A percentile compares a stretch with the other conserved stretches of the same genome.
Conservation (phyloP, 768 basidiomycete species). For the Sporobolomyces phaffii region DNA sequence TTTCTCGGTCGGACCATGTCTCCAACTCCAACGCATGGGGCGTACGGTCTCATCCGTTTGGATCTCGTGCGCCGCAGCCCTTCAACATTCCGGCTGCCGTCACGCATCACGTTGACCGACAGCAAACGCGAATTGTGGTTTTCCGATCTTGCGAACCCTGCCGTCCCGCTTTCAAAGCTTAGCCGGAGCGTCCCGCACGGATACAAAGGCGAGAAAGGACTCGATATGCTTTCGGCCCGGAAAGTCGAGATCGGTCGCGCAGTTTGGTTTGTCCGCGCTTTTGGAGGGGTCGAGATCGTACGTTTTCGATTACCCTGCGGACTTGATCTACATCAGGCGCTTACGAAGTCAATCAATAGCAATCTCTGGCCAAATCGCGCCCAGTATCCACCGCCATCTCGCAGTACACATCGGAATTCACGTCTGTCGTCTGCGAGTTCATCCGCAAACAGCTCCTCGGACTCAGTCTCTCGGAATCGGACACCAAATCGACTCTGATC, state of each 20-base stretch:
- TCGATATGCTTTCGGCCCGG: constrained; percentile 39
- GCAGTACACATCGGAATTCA: constrained; percentile 41
- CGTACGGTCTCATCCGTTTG: no score
- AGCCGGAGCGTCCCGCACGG: constrained; percentile 42
- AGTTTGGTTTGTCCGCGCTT: constrained; percentile 41
- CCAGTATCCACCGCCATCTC: constrained; percentile 4
- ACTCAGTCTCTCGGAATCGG: constrained; percentile 23
- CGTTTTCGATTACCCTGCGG: neutral
- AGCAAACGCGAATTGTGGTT: constrained; percentile 42
- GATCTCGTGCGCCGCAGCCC: no score
- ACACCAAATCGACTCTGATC: neutral
- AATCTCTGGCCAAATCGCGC: constrained; percentile 19
- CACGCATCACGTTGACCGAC: constrained; percentile 40
- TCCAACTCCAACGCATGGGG: no score
- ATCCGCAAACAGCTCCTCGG: constrained; percentile 39
- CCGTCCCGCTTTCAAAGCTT: constrained; percentile 41
- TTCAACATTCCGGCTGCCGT: constrained; percentile 38
- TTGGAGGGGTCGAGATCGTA: constrained; percentile 41
- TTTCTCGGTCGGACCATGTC: no score
- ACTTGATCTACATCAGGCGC: neutral
- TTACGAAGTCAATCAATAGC: no score
- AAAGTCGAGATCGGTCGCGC: constrained; percentile 37
- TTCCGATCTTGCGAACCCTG: constrained; percentile 42
- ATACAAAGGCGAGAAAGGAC: constrained; percentile 40
- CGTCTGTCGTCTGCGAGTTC: constrained; percentile 35